Conservation (phyloP, 2,329 filamentous ascomycete genomes). For the Stagonosporopsis chrysanthemi region DNA sequence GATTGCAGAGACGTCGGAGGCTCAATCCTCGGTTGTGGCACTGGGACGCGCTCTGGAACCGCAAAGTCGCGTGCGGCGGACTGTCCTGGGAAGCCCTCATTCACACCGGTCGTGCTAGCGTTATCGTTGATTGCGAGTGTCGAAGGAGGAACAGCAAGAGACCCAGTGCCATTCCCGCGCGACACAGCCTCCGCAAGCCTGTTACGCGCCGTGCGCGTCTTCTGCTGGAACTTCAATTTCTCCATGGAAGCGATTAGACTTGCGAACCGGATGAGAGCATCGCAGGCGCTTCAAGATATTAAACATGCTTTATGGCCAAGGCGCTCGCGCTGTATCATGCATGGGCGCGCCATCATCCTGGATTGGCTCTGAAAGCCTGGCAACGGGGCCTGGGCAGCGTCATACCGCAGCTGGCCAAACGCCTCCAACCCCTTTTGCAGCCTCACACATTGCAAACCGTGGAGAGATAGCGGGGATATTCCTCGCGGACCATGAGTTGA, state of each 20-base stretch:
- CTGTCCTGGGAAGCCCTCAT: slow-evolving; percentile 41
- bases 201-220: slow-evolving; percentile 47
- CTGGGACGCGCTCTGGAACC: slow-evolving; percentile 24
- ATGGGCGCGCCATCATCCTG: slow-evolving; percentile 23
- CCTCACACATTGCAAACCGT: slow-evolving; percentile 1
- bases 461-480: slow-evolving; percentile 10
- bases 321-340: slow-evolving; percentile 15
- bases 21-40: slow-evolving; percentile 33
- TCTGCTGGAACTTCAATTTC: slow-evolving; percentile 37
- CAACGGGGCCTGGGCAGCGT: slow-evolving; percentile 32
- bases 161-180: slow-evolving; percentile 35
- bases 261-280: slow-evolving; percentile 15
- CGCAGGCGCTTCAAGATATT: slow-evolving; percentile 22
- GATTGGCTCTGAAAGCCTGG: slow-evolving; percentile 28
- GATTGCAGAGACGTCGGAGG: slow-evolving; percentile 47
- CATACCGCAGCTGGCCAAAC: slow-evolving; percentile 27
- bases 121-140: slow-evolving; percentile 42
- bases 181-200: slow-evolving; percentile 39
- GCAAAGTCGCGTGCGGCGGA: slow-evolving; percentile 48
- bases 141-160: slow-evolving; percentile 40
- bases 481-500: slow-evolving; percentile 11
- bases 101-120: slow-evolving; percentile 41
- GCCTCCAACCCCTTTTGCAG: slow-evolving; percentile 27
- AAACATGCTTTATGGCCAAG: slow-evolving; percentile 34
- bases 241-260: slow-evolving; percentile 36